Conservation (phyloP, 805 yeast genomes). For the Candida succiphila region DNA sequence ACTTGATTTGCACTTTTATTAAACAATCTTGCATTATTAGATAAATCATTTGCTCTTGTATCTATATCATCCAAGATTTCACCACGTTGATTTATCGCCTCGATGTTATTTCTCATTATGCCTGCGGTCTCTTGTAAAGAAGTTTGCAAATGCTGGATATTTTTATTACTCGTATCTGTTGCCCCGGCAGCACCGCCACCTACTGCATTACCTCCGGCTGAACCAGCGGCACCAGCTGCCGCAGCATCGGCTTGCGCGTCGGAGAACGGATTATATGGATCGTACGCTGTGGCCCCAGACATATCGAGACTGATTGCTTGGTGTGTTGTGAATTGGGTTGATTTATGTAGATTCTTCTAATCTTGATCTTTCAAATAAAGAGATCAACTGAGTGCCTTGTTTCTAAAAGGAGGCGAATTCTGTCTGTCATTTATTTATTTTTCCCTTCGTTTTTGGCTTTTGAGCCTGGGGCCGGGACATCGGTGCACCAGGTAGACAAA, state of each 20-base stretch:
- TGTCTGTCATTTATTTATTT: no score
- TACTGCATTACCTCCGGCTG: constrained; percentile 23
- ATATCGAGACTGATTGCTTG: constrained; percentile 4
- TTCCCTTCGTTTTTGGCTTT: no score
- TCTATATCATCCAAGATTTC: constrained; percentile 88
- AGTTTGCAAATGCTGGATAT: constrained; percentile 20
- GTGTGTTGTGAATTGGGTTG: background rate
- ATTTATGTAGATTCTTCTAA: background rate
- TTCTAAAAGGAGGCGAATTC: no score
- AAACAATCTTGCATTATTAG: constrained; percentile 88
- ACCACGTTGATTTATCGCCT: constrained; percentile 91
- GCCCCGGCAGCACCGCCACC: constrained; percentile 52
- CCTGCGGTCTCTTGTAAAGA: constrained; percentile 75
- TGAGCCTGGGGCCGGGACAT: no score
- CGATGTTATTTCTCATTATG: constrained; percentile 94
- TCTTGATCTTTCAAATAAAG: background rate
- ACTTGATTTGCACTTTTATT: constrained; percentile 95
- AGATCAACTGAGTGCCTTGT: no score
- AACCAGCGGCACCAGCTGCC: constrained; percentile 9
- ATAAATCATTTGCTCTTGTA: constrained; percentile 87
- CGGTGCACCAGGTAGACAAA: no score
- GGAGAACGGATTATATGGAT: constrained; percentile 23
- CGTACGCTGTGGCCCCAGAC: constrained; percentile 24
- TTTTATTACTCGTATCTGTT: constrained; percentile 9
- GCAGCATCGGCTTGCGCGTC: no score